Evolutionary conservation across 768 basidiomycete species (phyloP).

Genomic region (Auricularia heimuer): DNA sequence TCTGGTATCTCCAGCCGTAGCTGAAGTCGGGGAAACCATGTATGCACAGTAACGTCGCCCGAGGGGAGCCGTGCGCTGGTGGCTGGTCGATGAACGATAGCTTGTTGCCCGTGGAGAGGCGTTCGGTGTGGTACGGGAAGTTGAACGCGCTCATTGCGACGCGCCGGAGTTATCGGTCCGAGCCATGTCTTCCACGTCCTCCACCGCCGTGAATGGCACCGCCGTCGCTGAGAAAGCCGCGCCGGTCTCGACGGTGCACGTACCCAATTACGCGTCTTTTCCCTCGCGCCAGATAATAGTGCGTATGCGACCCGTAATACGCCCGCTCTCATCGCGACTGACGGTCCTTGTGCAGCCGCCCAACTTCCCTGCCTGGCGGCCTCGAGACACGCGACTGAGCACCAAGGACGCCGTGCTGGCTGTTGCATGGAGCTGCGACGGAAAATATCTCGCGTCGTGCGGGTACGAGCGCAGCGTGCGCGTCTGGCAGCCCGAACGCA

Average conservation of each 20-base stretch:
- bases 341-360: neutral
- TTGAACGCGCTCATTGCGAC: neutral
- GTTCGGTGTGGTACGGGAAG: slow-evolving; percentile 28
- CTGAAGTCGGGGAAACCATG: slow-evolving; percentile 76
- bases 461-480: slow-evolving; percentile 71
- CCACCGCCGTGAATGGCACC: neutral
- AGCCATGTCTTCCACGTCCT: slow-evolving; percentile 3
- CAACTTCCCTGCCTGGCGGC: neutral
- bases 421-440: slow-evolving; percentile 76
- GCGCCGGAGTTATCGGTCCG: neutral
- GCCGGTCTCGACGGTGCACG: neutral
- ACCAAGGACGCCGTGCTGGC: neutral
- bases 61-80: slow-evolving; percentile 34
- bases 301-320: neutral
- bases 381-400: neutral
- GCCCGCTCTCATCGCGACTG: neutral
- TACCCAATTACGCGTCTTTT: neutral
- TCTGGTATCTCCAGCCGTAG: slow-evolving; percentile 72
- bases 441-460: slow-evolving; percentile 69
- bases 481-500: slow-evolving; percentile 73
- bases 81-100: slow-evolving; percentile 69
- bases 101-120: slow-evolving; percentile 46
- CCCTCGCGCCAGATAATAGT: neutral
- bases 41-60: slow-evolving; percentile 47
- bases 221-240: neutral